These are phyloP conservation scores for Rubia peregrina DNA, from an alignment of 305 asterid genomes.

Conservation along the genomic window DNA sequence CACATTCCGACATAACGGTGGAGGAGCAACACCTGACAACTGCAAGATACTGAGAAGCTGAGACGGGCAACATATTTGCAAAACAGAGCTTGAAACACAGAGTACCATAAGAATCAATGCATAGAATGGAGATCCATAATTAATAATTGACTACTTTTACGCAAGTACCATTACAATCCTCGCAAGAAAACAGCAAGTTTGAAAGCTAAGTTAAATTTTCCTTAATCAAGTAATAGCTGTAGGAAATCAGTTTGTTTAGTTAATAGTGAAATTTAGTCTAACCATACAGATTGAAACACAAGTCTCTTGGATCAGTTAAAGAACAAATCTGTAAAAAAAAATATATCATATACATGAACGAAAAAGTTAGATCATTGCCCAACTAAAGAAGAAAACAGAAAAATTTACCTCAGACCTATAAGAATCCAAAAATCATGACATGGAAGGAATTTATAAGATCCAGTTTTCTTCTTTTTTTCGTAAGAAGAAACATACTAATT, in stretches of 20 bases:
- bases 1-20: slow-evolving; percentile 73
- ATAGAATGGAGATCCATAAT: neutral
- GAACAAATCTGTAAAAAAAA: neutral
- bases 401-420: neutral
- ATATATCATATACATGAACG: neutral
- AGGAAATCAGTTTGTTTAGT: neutral
- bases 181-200: neutral
- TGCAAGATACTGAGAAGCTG: slow-evolving; percentile 29
- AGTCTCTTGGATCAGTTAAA: neutral
- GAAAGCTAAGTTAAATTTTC: neutral
- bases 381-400: neutral
- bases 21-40: slow-evolving; percentile 90
- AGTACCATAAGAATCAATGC: neutral
- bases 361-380: neutral
- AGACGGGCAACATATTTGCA: slow-evolving; percentile 8
- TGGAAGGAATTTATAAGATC: neutral
- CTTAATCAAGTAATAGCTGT: slow-evolving; percentile 4
- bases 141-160: neutral
- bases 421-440: neutral
- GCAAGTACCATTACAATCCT: neutral
- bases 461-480: neutral
- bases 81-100: slow-evolving; percentile 2
- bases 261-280: neutral
- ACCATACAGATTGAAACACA: neutral
- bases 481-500: neutral